A percentile compares a stretch with the other conserved stretches of the same genome.
Conservation (phyloP, 192 early-diverging fungal species). For the Pilaira anomala region DNA sequence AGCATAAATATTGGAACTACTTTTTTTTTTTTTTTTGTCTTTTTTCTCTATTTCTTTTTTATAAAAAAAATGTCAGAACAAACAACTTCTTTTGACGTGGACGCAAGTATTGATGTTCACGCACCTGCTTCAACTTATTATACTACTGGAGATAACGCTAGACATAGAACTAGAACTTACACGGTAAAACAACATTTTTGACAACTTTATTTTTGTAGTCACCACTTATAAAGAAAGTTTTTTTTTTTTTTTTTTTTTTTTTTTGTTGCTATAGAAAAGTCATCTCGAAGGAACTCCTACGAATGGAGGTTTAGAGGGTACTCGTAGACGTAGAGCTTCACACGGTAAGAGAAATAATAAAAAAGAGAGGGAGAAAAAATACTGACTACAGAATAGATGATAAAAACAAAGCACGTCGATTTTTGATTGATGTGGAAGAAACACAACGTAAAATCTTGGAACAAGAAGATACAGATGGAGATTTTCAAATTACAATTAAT, state of each 20-base stretch:
- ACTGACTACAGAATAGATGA: conserved; percentile 43
- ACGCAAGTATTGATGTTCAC: conserved; percentile 23
- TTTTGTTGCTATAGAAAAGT: not conserved
- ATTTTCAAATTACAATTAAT: conserved; percentile 92
- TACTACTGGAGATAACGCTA: conserved; percentile 32
- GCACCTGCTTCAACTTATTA: conserved; percentile 38
- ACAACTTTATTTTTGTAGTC: not conserved
- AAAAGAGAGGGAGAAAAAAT: not conserved
- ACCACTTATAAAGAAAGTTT: too few relatives aligned
- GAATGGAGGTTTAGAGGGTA: not conserved
- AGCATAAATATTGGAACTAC: not conserved
- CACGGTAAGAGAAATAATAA: conserved; percentile 26
- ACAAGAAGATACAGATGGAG: conserved; percentile 95
- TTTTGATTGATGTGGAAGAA: conserved; percentile 83
- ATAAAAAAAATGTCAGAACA: conserved; percentile 13
- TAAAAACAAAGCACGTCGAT: conserved; percentile 62
- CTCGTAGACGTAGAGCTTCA: conserved; percentile 38
- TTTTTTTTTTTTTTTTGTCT: not conserved
- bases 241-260: too few relatives aligned
- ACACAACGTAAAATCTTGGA: conserved; percentile 75
- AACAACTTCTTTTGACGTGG: conserved; percentile 1
- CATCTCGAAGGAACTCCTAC: not conserved
- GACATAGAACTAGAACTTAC: conserved; percentile 20
- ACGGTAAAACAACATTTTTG: conserved; percentile 14
- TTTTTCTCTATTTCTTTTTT: conserved; percentile 1